Conservation (phyloP, 345 rosid species). For the Brassica carinata region DNA sequence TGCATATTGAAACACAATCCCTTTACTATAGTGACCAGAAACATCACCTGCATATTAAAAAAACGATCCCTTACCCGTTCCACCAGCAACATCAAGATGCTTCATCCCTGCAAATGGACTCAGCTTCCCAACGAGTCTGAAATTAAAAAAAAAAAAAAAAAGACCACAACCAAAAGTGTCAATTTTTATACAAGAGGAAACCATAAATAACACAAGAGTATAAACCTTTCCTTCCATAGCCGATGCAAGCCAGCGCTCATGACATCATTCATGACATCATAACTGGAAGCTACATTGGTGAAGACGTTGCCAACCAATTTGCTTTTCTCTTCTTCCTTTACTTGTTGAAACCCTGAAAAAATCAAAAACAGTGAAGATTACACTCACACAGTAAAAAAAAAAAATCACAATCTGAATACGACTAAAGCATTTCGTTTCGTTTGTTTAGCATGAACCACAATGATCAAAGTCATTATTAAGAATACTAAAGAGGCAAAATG, state of each 20-base stretch:
- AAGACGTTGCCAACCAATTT: slow-evolving; percentile 83
- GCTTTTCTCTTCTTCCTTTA: slow-evolving; percentile 81
- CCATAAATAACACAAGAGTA: neutral
- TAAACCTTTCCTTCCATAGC: slow-evolving; percentile 93
- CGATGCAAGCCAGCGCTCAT: slow-evolving; percentile 96
- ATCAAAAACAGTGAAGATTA: too few species aligned
- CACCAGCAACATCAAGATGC: slow-evolving; percentile 99
- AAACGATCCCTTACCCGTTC: slow-evolving; percentile 55
- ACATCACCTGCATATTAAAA: neutral
- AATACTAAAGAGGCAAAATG: slow-evolving; percentile 1
- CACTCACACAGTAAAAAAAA: too few species aligned
- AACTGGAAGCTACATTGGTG: slow-evolving; percentile 84
- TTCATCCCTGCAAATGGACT: slow-evolving; percentile 95
- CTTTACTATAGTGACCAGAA: too few species aligned
- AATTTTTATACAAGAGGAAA: neutral
- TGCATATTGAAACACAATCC: slow-evolving; percentile 33
- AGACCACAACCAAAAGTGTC: slow-evolving; percentile 1
- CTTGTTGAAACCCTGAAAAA: slow-evolving; percentile 77
- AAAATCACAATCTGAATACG: neutral
- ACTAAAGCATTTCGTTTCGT: too few species aligned
- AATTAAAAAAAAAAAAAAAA: neutral
- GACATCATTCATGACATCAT: slow-evolving; percentile 96
- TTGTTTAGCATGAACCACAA: too few species aligned
- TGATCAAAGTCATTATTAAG: neutral
- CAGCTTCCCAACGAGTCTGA: slow-evolving; percentile 80